Evolutionary conservation across 2,329 filamentous ascomycete species (phyloP).

Genomic region (Xylaria sp.): DNA sequence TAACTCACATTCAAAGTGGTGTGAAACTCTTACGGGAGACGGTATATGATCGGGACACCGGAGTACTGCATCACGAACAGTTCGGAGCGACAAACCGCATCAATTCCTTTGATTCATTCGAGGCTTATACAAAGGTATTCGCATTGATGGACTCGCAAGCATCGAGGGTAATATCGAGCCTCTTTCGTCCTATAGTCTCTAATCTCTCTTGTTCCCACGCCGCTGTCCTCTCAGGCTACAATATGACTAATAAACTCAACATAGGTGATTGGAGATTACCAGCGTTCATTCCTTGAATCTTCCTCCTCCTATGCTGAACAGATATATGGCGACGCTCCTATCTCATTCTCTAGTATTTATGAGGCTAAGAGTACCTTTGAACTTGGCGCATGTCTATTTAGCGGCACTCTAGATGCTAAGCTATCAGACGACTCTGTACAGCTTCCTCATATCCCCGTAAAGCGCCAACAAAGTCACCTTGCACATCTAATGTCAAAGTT

Average conservation of each 20-base stretch:
- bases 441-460: constrained; percentile 6
- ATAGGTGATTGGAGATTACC: constrained; percentile 25
- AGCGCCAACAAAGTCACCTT: constrained; percentile 12
- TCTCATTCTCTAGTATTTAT: constrained; percentile 26
- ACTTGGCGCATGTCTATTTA: constrained; percentile 26
- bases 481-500: constrained; percentile 24
- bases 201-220: neutral
- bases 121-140: constrained; percentile 21
- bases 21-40: constrained; percentile 25
- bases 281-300: neutral
- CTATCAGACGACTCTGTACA: constrained; percentile 16
- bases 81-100: constrained; percentile 8
- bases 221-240: neutral
- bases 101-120: constrained; percentile 22
- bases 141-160: constrained; percentile 22
- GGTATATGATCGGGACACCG: constrained; percentile 13
- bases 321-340: constrained; percentile 13
- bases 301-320: neutral
- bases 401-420: constrained; percentile 26
- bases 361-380: constrained; percentile 23
- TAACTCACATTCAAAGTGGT: constrained; percentile 26
- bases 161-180: constrained; percentile 6
- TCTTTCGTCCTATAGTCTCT: neutral
- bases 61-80: constrained; percentile 1
- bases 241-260: neutral